Conservation (phyloP, 2,329 filamentous ascomycete species). For the Curvularia sp. region DNA sequence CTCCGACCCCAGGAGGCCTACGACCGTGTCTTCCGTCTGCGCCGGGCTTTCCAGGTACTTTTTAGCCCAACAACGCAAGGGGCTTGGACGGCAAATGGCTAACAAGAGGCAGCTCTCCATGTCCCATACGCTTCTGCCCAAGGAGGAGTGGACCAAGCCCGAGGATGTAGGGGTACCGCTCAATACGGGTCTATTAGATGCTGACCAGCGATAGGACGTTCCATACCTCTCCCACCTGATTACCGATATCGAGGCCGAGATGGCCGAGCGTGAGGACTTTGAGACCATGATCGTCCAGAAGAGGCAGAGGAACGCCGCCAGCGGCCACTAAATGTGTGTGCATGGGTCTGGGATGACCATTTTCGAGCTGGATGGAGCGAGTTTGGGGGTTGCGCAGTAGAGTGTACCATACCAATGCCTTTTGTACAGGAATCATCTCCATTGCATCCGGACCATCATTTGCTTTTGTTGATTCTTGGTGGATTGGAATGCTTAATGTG, state of each 20-base stretch:
- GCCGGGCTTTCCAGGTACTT: constrained; percentile 86
- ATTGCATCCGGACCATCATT: constrained; percentile 10
- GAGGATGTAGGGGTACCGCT: constrained; percentile 62
- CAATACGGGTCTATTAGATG: background rate
- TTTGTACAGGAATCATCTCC: constrained; percentile 22
- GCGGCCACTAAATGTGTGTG: constrained; percentile 37
- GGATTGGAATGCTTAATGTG: background rate
- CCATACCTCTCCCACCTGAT: constrained; percentile 73
- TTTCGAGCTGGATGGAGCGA: constrained; percentile 21
- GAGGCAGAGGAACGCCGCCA: constrained; percentile 39
- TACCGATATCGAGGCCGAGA: constrained; percentile 71
- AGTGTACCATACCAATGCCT: constrained; percentile 50
- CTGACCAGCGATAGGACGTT: constrained; percentile 61
- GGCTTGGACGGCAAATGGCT: constrained; percentile 15
- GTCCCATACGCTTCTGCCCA: constrained; percentile 69
- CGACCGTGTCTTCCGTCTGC: constrained; percentile 96
- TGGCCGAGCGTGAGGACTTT: constrained; percentile 71
- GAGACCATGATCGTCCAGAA: constrained; percentile 69
- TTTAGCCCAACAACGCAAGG: background rate
- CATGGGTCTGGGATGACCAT: constrained; percentile 24
- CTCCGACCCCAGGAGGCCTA: constrained; percentile 89
- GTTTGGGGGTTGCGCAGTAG: constrained; percentile 47
- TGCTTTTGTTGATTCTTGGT: background rate
- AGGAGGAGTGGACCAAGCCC: constrained; percentile 71
- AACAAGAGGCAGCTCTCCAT: constrained; percentile 65